phyloP scores from a whole-genome alignment of 257 asterid genomes.

The Capsicum chinense region DNA sequence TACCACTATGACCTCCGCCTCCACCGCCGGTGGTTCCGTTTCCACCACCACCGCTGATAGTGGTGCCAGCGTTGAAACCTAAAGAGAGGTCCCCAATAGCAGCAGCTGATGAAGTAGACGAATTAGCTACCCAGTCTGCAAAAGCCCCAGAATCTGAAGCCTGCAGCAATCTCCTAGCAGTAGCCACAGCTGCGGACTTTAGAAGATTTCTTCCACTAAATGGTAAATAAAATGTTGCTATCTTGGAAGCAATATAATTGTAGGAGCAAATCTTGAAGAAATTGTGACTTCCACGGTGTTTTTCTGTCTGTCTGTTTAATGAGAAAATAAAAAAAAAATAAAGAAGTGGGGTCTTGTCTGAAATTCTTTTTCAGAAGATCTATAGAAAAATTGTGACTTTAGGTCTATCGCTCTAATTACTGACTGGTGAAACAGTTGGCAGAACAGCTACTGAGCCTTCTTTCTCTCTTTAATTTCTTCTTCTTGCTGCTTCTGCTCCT shows the following conservation, averaged over 20 bases:
- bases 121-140: slow-evolving; percentile 71
- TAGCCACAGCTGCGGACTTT: slow-evolving; percentile 64
- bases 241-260: neutral
- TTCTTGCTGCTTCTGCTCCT: neutral
- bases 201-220: neutral
- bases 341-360: slow-evolving; percentile 23
- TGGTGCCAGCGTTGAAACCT: slow-evolving; percentile 73
- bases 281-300: neutral
- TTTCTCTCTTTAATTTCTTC: neutral
- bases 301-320: neutral
- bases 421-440: slow-evolving; percentile 26
- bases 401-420: slow-evolving; percentile 13
- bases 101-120: slow-evolving; percentile 43
- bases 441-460: slow-evolving; percentile 7
- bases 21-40: slow-evolving; percentile 34
- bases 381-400: slow-evolving; percentile 10
- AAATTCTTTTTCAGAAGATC: slow-evolving; percentile 24
- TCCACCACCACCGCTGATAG: slow-evolving; percentile 35
- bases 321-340: neutral
- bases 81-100: slow-evolving; percentile 60
- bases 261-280: neutral
- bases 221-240: neutral
- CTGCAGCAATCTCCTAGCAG: slow-evolving; percentile 58
- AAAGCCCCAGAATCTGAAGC: slow-evolving; percentile 59
- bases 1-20: slow-evolving; percentile 33